Evolutionary conservation across 2,329 filamentous ascomycete species (phyloP), one percentile per base, ranked within the genome.

Genomic region (Fusarium sp.): DNA sequence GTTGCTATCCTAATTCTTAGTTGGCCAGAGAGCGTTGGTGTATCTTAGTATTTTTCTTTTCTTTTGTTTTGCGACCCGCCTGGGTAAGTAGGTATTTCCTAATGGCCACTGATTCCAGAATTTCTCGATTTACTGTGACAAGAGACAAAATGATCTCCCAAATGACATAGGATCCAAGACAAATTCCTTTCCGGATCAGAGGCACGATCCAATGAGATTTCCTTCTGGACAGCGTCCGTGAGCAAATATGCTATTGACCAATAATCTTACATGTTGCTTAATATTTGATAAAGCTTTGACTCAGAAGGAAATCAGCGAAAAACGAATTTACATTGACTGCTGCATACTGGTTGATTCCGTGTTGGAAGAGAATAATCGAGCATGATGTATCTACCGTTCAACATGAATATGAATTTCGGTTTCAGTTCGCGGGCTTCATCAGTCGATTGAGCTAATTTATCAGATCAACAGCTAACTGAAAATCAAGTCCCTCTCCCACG

Each of bases 251-350:
- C 20, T 42, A 56, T 52, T 49, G 45, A 28, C 50, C 56, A 68
- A 52, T 65, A 67, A 66, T 59, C 58, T 65, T 67, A 67, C 60
- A 63, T 63, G 64, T 53, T 68, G 47, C 16, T 53, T 20, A 8
- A 15, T 28, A 38, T 4, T 30, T 9, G 28, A 30, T 15, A 31
- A 26, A 51, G 11, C 20, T 42, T 42, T 31, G 28, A 15, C 13
- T 15, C 8, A 28, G 10, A 18, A 30, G 31, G n/a, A 45, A 45
- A 45, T 8, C 10, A 31, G 10, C 8, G 42, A 33, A n/a, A 10
- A 13, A 4, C 4, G 11, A 31, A 11, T 20, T 16, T 6, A 15
- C n/a, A 45, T 31, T 7, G 31, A 55, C 23, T 38, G 16, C 23
- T 20, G n/a, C 18, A 18, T 46, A 31, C 46, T 49, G 15, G 13